A percentile compares a stretch with the other conserved stretches of the same genome.
Conservation (phyloP, 106 monocot genomes). For the Dendrobium huoshanense region DNA sequence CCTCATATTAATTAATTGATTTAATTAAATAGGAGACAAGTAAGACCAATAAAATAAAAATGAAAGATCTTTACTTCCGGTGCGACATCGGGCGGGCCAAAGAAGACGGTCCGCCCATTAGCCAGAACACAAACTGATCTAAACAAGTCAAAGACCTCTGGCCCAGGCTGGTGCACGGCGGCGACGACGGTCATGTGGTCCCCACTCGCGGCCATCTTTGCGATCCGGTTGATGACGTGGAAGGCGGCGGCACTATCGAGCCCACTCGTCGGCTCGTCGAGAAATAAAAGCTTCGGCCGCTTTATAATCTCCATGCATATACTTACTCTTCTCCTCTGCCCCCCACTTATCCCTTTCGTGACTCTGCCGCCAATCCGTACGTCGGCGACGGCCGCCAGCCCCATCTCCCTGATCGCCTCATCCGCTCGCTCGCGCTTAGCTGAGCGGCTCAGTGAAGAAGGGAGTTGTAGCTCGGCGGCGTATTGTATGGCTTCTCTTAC, state of each 20-base stretch:
- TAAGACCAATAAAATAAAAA: too few relatives aligned
- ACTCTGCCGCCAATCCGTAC: neutral
- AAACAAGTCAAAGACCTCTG: slow-evolving; percentile 14
- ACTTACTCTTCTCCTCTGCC: slow-evolving; percentile 44
- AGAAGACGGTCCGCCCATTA: slow-evolving; percentile 17
- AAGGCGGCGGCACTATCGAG: slow-evolving; percentile 41
- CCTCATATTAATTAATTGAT: too few relatives aligned
- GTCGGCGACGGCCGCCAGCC: slow-evolving; percentile 9
- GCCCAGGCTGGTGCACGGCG: slow-evolving; percentile 17
- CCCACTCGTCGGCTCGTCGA: slow-evolving; percentile 46
- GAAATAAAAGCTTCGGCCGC: slow-evolving; percentile 21
- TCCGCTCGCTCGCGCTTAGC: slow-evolving; percentile 14
- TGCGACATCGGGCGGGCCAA: slow-evolving; percentile 1
- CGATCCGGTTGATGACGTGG: slow-evolving; percentile 19
- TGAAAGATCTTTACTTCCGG: neutral
- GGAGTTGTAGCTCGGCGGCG: slow-evolving; percentile 21
- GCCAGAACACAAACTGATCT: slow-evolving; percentile 9
- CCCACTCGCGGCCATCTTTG: neutral
- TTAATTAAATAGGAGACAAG: too few relatives aligned
- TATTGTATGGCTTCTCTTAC: slow-evolving; percentile 15
- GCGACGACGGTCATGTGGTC: slow-evolving; percentile 17
- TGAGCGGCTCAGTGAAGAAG: neutral
- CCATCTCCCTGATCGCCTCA: slow-evolving; percentile 16
- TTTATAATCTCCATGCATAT: slow-evolving; percentile 34
- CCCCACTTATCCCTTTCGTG: slow-evolving; percentile 27